phyloP scores from a whole-genome alignment of 164 flowering plant genomes.

The Taxillus chinensis region DNA sequence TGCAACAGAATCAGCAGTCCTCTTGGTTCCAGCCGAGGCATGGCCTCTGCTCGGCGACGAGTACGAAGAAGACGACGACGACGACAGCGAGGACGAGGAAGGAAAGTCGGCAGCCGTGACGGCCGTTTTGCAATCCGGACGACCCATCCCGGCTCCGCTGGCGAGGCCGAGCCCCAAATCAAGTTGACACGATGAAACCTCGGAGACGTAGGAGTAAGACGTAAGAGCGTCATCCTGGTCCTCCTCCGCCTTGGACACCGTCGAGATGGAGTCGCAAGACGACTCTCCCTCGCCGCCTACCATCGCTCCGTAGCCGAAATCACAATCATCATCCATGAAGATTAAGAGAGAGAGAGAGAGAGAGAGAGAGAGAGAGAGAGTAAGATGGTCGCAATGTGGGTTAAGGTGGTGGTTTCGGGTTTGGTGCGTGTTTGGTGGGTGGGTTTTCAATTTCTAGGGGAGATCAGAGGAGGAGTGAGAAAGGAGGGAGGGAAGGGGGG shows the following conservation, averaged over 20 bases:
- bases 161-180: conserved; percentile 1
- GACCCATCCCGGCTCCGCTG: neutral
- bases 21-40: neutral
- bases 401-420: neutral
- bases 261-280: conserved; percentile 18
- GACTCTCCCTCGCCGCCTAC: conserved; percentile 5
- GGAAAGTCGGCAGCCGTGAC: neutral
- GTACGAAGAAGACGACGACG: neutral
- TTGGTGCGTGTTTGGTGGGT: conserved; percentile 3
- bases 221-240: conserved; percentile 9
- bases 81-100: neutral
- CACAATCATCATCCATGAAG: neutral
- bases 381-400: neutral
- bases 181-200: conserved; percentile 29
- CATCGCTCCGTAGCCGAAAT: too few species aligned
- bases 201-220: conserved; percentile 15
- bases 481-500: neutral
- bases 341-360: neutral
- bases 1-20: neutral
- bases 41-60: neutral
- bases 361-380: neutral
- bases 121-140: neutral
- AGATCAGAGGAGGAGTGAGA: neutral
- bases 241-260: conserved; percentile 17
- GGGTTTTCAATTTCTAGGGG: neutral